Evolutionary conservation across 176 grass and related monocot species (phyloP), one percentile per base, ranked within the genome.

Genomic region (Carex littledalei): DNA sequence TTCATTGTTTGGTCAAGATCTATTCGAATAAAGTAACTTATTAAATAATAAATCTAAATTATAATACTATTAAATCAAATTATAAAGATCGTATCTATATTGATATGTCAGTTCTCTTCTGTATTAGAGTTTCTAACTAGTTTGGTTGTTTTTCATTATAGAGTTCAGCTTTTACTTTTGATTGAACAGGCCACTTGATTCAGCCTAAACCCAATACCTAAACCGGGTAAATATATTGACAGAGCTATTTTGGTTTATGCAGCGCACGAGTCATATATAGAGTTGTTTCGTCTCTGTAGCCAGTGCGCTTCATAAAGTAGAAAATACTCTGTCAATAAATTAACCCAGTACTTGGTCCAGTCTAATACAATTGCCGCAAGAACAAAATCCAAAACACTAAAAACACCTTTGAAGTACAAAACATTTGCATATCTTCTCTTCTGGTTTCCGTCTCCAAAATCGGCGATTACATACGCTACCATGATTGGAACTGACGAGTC

Each of bases 401-500:
- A 45, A 72, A 72, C 68, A 45, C 37, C 47, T 11, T 20, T 21
- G n/a, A 45, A 72, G 68, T 71, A 71, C 17, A 71, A 45, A 16
- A 35, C 29, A 32, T 34, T 59, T 37, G 54, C 58, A 29, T 20
- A 15, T 81, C 78, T 50, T 29, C 31, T 81, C 60, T 55, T 4
- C 15, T n/a, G 5, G 10, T 37, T 56, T 7, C 31, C 18, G 47
- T 54, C 81, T 49, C 34, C 60, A 49, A 67, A 66, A 52, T 67
- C 22, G 63, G 63, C 61, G 81, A 78, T 55, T 78, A 16, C 15
- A 80, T 17, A 32, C 80, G 84, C 52, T 8, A 4, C 84, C 2
- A 80, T 50, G 70, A 62, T 98, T 22, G 83, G 86, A 79, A 68
- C 66, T 35, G 77, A 79, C 26, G 95, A 95, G 71, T 94, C 91